Conservation (phyloP, 2,329 filamentous ascomycete genomes). For the Phaeophleospora eucalypticola region DNA sequence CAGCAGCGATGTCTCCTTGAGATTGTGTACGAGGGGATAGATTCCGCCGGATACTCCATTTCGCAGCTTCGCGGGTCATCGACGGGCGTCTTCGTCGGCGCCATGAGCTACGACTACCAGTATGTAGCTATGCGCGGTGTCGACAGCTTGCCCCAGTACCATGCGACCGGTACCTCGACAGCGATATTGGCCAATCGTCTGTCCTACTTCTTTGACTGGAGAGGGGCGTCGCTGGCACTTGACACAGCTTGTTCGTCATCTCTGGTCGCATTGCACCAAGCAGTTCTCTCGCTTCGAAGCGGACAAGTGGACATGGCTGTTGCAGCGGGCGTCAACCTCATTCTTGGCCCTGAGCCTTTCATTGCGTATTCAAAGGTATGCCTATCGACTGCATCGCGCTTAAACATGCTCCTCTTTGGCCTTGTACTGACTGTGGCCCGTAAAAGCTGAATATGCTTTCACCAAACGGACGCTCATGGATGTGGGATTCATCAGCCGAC, state of each 20-base stretch:
- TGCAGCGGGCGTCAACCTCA: conserved; percentile 23
- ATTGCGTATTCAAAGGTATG: conserved; percentile 18
- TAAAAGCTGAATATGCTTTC: conserved; percentile 34
- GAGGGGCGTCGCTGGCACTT: neutral
- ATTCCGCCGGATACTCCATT: conserved; percentile 12
- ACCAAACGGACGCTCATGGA: conserved; percentile 23
- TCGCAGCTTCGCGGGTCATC: conserved; percentile 10
- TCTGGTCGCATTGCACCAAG: conserved; percentile 35
- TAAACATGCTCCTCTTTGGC: too few relatives aligned
- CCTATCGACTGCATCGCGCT: too few relatives aligned
- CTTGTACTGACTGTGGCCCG: too few relatives aligned
- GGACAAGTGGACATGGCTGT: conserved; percentile 23
- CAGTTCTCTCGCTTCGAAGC: conserved; percentile 27
- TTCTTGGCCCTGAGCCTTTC: conserved; percentile 21
- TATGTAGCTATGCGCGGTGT: conserved; percentile 10
- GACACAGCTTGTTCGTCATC: conserved; percentile 39
- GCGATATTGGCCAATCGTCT: conserved; percentile 38
- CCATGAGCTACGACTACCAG: conserved; percentile 19
- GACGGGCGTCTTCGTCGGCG: conserved; percentile 19
- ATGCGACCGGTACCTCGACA: conserved; percentile 27
- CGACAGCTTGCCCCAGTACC: conserved; percentile 18
- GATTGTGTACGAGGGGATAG: conserved; percentile 39
- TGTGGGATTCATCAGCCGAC: conserved; percentile 39
- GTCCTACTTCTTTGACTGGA: conserved; percentile 10
- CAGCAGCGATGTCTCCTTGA: conserved; percentile 40